phyloP scores from a whole-genome alignment of 202 grass and related monocot genomes.

The Zizania palustris region DNA sequence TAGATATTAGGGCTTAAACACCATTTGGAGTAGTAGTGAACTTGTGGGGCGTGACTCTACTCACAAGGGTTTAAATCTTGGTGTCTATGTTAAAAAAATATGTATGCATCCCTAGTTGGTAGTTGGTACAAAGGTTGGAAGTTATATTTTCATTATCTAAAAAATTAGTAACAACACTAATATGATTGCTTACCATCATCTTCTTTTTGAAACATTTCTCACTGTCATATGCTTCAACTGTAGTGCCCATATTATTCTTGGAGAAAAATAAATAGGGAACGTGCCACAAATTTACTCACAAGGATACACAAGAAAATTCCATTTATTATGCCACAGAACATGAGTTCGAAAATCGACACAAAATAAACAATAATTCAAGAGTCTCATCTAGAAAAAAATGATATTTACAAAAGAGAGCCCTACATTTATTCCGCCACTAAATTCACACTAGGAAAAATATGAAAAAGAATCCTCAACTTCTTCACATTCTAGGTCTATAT shows the following conservation, averaged over 20 bases:
- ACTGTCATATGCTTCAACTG: background rate
- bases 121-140: too few species aligned
- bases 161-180: background rate
- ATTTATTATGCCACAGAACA: background rate
- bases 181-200: too few species aligned
- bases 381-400: background rate
- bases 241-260: background rate
- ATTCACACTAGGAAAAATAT: background rate
- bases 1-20: background rate
- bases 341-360: background rate
- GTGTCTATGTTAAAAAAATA: too few species aligned
- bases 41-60: too few species aligned
- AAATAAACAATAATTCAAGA: background rate
- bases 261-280: background rate
- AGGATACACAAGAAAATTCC: background rate
- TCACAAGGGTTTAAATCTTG: too few species aligned
- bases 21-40: too few species aligned
- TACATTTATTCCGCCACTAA: background rate
- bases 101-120: too few species aligned
- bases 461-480: too few species aligned
- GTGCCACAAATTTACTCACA: background rate
- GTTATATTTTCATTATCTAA: background rate
- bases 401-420: background rate
- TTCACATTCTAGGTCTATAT: too few species aligned
- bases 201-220: background rate